phyloP scores from a whole-genome alignment of 345 rosid species.

The Eucalyptus brandiana region DNA sequence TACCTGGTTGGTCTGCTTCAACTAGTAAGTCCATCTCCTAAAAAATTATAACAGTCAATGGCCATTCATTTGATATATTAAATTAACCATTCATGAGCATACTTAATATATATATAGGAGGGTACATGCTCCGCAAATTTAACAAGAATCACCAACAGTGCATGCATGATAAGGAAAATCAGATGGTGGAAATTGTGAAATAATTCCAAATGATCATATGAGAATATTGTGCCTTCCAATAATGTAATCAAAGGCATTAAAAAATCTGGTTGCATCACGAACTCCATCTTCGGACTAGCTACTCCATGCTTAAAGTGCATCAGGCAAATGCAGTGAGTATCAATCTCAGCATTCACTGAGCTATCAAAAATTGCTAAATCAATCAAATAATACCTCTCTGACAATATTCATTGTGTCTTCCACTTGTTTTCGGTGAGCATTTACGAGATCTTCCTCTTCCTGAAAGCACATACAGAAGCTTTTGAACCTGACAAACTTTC shows the following conservation, averaged over 20 bases:
- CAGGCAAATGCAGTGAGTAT: background rate
- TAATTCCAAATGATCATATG: background rate
- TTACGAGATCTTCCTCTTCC: constrained; percentile 98
- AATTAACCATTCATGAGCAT: background rate
- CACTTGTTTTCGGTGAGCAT: constrained; percentile 89
- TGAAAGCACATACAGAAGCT: constrained; percentile 5
- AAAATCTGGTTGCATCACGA: background rate
- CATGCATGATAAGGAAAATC: background rate
- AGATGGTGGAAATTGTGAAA: background rate
- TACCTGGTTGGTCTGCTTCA: constrained; percentile 95
- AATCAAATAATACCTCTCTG: constrained; percentile 50
- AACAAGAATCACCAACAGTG: background rate
- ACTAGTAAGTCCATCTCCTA: constrained; percentile 94
- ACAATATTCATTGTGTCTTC: constrained; percentile 97
- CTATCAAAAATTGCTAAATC: background rate
- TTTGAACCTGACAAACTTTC: background rate
- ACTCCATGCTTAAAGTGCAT: background rate
- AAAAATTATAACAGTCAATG: background rate
- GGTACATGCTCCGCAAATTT: background rate
- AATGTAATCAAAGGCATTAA: background rate
- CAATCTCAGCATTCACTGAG: background rate
- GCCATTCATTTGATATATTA: background rate
- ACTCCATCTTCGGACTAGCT: background rate
- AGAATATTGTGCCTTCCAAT: background rate
- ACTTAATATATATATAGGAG: background rate